Base-by-base conservation (phyloP, 768 basidiomycete genomes). In the Chiua virens region DNA sequence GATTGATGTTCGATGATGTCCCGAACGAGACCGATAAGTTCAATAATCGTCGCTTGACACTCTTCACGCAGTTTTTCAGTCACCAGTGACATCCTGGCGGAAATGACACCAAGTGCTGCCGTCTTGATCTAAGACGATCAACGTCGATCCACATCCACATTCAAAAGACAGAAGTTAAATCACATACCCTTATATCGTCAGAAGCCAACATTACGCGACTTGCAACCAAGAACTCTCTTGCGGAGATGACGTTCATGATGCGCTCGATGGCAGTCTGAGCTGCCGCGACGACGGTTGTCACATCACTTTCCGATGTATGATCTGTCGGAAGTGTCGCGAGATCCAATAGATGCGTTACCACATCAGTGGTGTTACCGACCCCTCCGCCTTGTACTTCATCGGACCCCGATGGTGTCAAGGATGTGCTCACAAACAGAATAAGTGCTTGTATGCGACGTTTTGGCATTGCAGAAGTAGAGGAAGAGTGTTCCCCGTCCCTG, bases 21-120 rank as follows among this genome's bases (percentile, higher is more conserved):
- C 42, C 77, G 76, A 42, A 86, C 77, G 20, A 68, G 66, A 3
- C 70, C 68, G 43, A 87, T 64, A 47, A 89, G 82, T 30, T 76
- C 75, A 28, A 74, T 69, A 41, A 92, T 72, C 7, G 70, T 75
- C 23, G 75, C 58, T 22, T 76, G 74, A 28, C 81, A 71, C 25
- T 75, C 75, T 32, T 71, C 67, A 13, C 95, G 83, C 41, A 79
- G 70, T 20, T 75, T 72, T 9, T 77, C 71, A 5, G 83, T 72
- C 46, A 96, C 75, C 7, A 78, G 72, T 0, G 80, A 76, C 1
- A 96, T 70, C 32, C 90, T 82, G 36, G 83, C 80, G 4, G 79
- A 74, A 14, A 97, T 68, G 9, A 94, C 74, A 30, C 81, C 80
- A 27, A 97, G 76, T 10, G 87, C 88, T 48, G 84, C 87, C 9